phyloP scores from a whole-genome alignment of 2,329 filamentous ascomycete species.

The Epichloe typhina region DNA sequence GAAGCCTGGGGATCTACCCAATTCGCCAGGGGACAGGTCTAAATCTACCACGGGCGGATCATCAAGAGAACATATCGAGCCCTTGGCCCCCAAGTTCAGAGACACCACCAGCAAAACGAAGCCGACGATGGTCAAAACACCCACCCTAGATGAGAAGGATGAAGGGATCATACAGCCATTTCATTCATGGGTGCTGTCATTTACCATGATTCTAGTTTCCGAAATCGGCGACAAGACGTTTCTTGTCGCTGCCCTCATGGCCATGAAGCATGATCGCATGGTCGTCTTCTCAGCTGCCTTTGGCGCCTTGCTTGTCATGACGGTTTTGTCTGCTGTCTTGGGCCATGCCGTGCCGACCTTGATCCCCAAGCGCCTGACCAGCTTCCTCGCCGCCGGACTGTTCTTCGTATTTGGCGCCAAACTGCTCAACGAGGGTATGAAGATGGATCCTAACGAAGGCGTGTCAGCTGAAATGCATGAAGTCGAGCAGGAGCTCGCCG shows the following conservation, averaged over 20 bases:
- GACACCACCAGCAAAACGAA: slow-evolving; percentile 12
- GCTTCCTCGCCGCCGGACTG: slow-evolving; percentile 68
- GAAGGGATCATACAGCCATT: slow-evolving; percentile 61
- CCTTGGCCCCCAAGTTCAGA: slow-evolving; percentile 2
- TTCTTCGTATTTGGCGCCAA: slow-evolving; percentile 85
- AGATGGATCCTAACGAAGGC: slow-evolving; percentile 80
- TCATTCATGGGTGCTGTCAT: slow-evolving; percentile 82
- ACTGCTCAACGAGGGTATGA: slow-evolving; percentile 73
- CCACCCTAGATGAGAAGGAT: slow-evolving; percentile 25
- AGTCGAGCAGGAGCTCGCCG: slow-evolving; percentile 83
- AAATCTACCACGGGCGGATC: slow-evolving; percentile 51
- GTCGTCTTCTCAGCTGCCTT: slow-evolving; percentile 95
- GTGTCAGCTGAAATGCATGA: slow-evolving; percentile 97
- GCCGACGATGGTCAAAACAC: slow-evolving; percentile 10
- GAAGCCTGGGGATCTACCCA: slow-evolving; percentile 74
- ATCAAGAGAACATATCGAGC: slow-evolving; percentile 1
- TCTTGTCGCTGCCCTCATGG: slow-evolving; percentile 92
- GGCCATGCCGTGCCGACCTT: slow-evolving; percentile 86
- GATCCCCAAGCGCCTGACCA: slow-evolving; percentile 82
- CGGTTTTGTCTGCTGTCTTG: slow-evolving; percentile 78
- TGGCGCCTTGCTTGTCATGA: slow-evolving; percentile 84
- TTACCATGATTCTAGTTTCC: slow-evolving; percentile 95
- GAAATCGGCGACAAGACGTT: slow-evolving; percentile 99
- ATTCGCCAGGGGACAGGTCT: slow-evolving; percentile 61
- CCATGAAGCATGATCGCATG: slow-evolving; percentile 91